Conservation (phyloP, 2,329 filamentous ascomycete genomes). For the Paecilomyces niveus region DNA sequence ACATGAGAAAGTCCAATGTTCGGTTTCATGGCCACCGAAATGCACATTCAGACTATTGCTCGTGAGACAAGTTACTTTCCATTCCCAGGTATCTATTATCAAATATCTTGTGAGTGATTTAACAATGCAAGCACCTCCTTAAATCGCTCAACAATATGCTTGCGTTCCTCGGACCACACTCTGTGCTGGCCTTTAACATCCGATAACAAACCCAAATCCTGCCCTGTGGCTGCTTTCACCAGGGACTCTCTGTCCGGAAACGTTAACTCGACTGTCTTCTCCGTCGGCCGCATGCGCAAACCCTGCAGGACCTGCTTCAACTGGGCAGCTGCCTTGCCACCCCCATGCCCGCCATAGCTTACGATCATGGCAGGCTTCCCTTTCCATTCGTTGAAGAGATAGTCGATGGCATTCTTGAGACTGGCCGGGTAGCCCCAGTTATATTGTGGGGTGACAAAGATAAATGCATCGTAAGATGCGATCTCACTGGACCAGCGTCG, state of each 20-base stretch:
- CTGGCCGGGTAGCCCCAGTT: conserved; percentile 49
- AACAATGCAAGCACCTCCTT: background rate
- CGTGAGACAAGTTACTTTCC: background rate
- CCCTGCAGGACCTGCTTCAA: conserved; percentile 27
- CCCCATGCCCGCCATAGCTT: conserved; percentile 46
- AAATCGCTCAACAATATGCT: background rate
- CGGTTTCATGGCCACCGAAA: background rate
- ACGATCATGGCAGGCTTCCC: conserved; percentile 50
- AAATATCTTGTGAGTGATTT: background rate
- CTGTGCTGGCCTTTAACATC: background rate
- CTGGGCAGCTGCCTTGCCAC: conserved; percentile 29
- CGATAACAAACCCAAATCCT: background rate
- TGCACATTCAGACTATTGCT: background rate
- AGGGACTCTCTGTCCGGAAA: background rate
- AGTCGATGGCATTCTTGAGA: conserved; percentile 58
- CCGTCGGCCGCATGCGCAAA: conserved; percentile 25
- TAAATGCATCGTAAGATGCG: conserved; percentile 26
- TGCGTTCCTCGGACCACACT: background rate
- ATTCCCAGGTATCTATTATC: background rate
- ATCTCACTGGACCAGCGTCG: conserved; percentile 32
- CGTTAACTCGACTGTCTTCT: background rate
- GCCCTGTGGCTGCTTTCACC: background rate
- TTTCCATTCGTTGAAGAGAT: conserved; percentile 52
- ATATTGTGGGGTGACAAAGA: conserved; percentile 43
- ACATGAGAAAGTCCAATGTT: background rate